Evolutionary conservation across 306 rosid genomes (phyloP).

Genomic region (Gastrolobium bilobum): DNA sequence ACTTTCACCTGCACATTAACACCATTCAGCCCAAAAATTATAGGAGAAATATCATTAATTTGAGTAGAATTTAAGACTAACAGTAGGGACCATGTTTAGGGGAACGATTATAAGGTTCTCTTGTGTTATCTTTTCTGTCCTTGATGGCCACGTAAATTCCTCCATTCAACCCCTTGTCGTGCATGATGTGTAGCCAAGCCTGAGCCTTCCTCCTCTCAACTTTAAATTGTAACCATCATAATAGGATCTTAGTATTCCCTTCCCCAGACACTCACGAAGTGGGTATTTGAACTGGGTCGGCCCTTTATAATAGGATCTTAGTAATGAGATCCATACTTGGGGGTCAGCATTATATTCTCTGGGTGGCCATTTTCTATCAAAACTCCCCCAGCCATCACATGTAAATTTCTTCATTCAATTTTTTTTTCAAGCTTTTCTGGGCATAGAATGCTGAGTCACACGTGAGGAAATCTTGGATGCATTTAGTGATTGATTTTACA

Average conservation of each 20-base stretch:
- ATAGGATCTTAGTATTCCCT: background rate
- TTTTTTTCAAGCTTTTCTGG: slow-evolving; percentile 9
- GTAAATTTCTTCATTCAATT: background rate
- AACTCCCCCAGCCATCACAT: background rate
- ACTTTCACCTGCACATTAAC: too few species aligned
- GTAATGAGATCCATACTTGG: slow-evolving; percentile 8
- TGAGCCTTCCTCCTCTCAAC: background rate
- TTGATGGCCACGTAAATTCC: background rate
- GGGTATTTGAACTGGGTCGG: too few species aligned
- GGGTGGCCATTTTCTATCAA: slow-evolving; percentile 7
- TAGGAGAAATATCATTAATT: too few species aligned
- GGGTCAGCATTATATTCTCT: background rate
- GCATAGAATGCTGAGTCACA: background rate
- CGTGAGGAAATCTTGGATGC: slow-evolving; percentile 22
- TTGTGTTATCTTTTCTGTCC: background rate
- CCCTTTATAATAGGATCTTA: background rate
- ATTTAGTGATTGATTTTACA: background rate
- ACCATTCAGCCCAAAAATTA: too few species aligned
- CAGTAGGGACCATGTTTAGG: slow-evolving; percentile 22
- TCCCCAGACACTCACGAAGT: too few species aligned
- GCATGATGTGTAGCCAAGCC: background rate
- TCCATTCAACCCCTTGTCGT: background rate
- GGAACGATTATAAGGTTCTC: background rate
- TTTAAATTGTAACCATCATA: background rate
- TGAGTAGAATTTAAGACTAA: too few species aligned